These are phyloP conservation scores for Triticum turgidum DNA, from an alignment of 176 grass and related monocot genomes.

Conservation along the genomic window DNA sequence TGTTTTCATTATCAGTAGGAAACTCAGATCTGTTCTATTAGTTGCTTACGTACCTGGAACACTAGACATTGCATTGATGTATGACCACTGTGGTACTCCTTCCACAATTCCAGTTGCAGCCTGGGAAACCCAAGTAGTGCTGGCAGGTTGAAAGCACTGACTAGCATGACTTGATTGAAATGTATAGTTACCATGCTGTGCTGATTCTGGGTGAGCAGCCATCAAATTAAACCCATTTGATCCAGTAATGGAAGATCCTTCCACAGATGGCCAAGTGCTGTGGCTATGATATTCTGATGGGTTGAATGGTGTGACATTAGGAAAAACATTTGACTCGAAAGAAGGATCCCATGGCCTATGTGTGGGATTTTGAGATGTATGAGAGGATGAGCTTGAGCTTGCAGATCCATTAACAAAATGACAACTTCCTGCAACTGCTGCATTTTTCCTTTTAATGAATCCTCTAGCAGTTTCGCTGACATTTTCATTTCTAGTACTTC, in stretches of 20 bases:
- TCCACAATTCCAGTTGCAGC: constrained; percentile 45
- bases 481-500: constrained; percentile 43
- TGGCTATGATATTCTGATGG: constrained; percentile 48
- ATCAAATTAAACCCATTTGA: constrained; percentile 40
- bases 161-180: constrained; percentile 38
- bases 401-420: constrained; percentile 56
- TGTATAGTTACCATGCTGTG: constrained; percentile 40
- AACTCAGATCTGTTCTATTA: not conserved
- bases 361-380: constrained; percentile 45
- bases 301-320: constrained; percentile 32
- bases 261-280: constrained; percentile 35
- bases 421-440: constrained; percentile 36
- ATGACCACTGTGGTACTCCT: constrained; percentile 46
- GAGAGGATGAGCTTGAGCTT: constrained; percentile 64
- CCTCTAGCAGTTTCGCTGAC: constrained; percentile 47
- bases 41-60: constrained; percentile 44
- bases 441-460: constrained; percentile 60
- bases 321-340: constrained; percentile 45
- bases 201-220: constrained; percentile 40
- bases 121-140: constrained; percentile 55
- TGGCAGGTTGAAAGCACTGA: constrained; percentile 37
- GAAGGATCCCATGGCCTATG: constrained; percentile 51
- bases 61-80: constrained; percentile 40
- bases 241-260: constrained; percentile 45
- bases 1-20: not conserved